Evolutionary conservation across 2,329 filamentous ascomycete genomes (phyloP).

Genomic region (Chaetomium sp.): DNA sequence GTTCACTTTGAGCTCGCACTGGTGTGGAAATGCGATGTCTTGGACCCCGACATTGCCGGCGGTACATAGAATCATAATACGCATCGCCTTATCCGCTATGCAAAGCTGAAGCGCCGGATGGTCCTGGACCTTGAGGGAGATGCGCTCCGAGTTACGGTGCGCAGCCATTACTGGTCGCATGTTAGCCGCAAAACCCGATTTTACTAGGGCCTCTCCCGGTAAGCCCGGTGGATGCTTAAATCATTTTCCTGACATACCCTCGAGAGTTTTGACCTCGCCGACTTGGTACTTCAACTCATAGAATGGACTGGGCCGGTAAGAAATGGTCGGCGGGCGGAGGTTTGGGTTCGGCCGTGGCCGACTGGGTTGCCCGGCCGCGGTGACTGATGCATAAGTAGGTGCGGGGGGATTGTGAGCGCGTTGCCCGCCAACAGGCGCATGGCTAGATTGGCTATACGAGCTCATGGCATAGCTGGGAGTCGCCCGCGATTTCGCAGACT

Average conservation of each 20-base stretch:
- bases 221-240: not conserved
- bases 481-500: not conserved
- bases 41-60: slow-evolving; percentile 55
- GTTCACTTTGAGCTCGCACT: slow-evolving; percentile 90
- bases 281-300: slow-evolving; percentile 64
- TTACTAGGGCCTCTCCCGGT: too few species aligned
- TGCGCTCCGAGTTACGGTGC: slow-evolving; percentile 42
- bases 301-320: slow-evolving; percentile 73
- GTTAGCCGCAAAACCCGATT: slow-evolving; percentile 12
- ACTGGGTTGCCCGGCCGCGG: not conserved
- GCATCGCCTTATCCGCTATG: slow-evolving; percentile 52
- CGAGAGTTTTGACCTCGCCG: slow-evolving; percentile 59
- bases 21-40: slow-evolving; percentile 84
- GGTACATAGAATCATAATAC: slow-evolving; percentile 80
- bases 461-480: slow-evolving; percentile 14
- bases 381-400: not conserved
- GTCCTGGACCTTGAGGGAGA: slow-evolving; percentile 44
- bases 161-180: slow-evolving; percentile 47
- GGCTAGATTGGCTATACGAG: slow-evolving; percentile 3
- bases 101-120: slow-evolving; percentile 49
- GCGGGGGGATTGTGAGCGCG: slow-evolving; percentile 1
- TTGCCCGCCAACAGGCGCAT: slow-evolving; percentile 5
- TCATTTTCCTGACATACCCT: slow-evolving; percentile 49
- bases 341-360: slow-evolving; percentile 1
- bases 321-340: slow-evolving; percentile 16